Evolutionary conservation across 1,284 basidiomycete genomes (phyloP), one percentile per base, ranked within the genome.

Genomic region (Pseudozyma sp.): DNA sequence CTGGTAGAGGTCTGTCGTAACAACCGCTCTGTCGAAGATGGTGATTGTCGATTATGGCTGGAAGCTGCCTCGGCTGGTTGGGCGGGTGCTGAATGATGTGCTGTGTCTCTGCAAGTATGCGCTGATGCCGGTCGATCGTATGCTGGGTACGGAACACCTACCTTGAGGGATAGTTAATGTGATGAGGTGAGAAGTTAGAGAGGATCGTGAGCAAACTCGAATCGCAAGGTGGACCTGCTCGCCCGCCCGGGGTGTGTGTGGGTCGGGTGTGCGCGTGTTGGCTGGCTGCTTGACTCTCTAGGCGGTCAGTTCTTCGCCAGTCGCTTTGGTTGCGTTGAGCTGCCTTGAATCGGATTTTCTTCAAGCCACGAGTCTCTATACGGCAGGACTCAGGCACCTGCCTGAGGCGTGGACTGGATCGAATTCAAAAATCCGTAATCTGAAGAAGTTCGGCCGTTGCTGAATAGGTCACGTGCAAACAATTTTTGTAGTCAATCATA

Each of bases 161-260:
- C 71, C 67, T 74, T 74, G 71, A 74, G 58, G 67, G 52, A 69
- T 74, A 62, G 58, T 74, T 69, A 67, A 69, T 68, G 61, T 74
- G 71, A 69, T 69, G 67, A 65, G 67, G 71, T 60, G 63, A 57
- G 54, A 59, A 63, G 65, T 60, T 54, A 69, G 67, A 69, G 54
- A 65, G 66, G 70, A 73, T 73, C 65, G 70, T 64, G 70, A 73
- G 58, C 61, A 71, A 67, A 61, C 48, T 61, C 64, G 64, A 72
- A 54, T 63, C 54, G 46, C 59, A 62, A 71, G 46, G 67, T 64
- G 54, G 52, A 62, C 47, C 53, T 43, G 46, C n/a, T 7, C 16
- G 10, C 16, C 13, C 16, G 13, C 16, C n/a, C 16, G 40, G 47
- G 6, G 9, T 7, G 37, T 35, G 40, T 40, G 42, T 7, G 24